A percentile compares a stretch with the other conserved stretches of the same genome.
phyloP scores from a whole-genome alignment of 1,139 yeast species.

The Geotrichum citri-aurantii region DNA sequence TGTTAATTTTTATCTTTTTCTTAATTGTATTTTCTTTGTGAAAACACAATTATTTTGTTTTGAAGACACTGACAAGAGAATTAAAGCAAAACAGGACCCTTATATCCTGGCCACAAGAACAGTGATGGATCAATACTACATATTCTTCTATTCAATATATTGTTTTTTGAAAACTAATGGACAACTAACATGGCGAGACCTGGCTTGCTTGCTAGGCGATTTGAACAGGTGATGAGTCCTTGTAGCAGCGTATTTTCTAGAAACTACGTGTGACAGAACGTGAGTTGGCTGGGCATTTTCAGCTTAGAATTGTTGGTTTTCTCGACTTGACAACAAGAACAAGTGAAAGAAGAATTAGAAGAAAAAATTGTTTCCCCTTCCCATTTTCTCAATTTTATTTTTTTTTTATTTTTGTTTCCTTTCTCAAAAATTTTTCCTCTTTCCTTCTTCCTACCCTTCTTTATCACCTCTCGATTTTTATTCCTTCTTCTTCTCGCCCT shows the following conservation, averaged over 20 bases:
- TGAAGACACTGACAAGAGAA: not conserved
- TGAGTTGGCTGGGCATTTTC: not conserved
- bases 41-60: too few species aligned
- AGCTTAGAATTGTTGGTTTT: not conserved
- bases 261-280: not conserved
- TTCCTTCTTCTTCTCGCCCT: not conserved
- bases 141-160: not conserved
- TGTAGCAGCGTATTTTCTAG: not conserved
- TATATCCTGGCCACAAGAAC: not conserved
- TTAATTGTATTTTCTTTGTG: too few species aligned
- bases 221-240: not conserved
- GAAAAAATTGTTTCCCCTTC: not conserved
- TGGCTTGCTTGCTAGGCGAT: not conserved
- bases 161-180: not conserved
- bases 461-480: not conserved
- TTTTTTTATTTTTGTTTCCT: not conserved
- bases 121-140: not conserved
- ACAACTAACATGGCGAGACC: not conserved
- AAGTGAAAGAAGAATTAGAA: conserved; percentile 3
- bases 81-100: not conserved
- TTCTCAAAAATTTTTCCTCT: conserved; percentile 1
- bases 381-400: not conserved
- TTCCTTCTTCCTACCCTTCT: not conserved
- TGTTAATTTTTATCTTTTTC: too few species aligned
- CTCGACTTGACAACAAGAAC: conserved; percentile 4